Evolutionary conservation across 2,329 filamentous ascomycete species (phyloP).

Genomic region (Graphium sp.): DNA sequence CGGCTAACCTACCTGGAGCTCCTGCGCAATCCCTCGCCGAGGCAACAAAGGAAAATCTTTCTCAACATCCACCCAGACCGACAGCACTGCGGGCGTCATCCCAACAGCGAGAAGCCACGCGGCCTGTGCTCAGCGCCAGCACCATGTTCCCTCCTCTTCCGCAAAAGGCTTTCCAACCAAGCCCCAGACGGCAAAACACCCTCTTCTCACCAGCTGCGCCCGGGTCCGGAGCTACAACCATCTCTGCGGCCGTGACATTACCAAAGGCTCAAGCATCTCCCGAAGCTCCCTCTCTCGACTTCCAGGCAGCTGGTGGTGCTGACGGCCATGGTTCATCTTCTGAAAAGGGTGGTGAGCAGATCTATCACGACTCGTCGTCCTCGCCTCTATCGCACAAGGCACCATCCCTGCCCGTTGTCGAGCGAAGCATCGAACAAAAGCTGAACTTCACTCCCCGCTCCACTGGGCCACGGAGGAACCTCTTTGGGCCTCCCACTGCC

Average conservation of each 20-base stretch:
- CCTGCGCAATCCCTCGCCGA: not conserved
- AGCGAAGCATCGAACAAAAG: too few relatives aligned
- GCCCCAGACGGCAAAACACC: conserved; percentile 13
- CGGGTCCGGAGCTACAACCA: conserved; percentile 1
- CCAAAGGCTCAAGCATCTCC: not conserved
- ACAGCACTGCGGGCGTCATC: too few relatives aligned
- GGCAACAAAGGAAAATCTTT: too few relatives aligned
- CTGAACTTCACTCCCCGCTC: conserved; percentile 28
- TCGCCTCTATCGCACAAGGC: too few relatives aligned
- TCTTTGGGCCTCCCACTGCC: conserved; percentile 19
- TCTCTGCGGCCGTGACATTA: too few relatives aligned
- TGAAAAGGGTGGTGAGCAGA: too few relatives aligned
- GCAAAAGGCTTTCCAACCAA: conserved; percentile 16
- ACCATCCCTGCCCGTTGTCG: conserved; percentile 19
- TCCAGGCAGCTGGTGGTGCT: too few relatives aligned
- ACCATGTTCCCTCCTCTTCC: conserved; percentile 21
- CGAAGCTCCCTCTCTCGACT: too few relatives aligned
- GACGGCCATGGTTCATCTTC: too few relatives aligned
- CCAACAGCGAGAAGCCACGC: not conserved
- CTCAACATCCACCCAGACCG: too few relatives aligned
- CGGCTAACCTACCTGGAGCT: conserved; percentile 19
- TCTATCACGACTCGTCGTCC: too few relatives aligned
- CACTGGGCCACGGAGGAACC: conserved; percentile 15
- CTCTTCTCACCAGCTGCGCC: conserved; percentile 17
- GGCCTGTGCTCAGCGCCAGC: conserved; percentile 14